Evolutionary conservation across 169 alveolate genomes (phyloP).

Genomic region (Cryptosporidium ryanae): DNA sequence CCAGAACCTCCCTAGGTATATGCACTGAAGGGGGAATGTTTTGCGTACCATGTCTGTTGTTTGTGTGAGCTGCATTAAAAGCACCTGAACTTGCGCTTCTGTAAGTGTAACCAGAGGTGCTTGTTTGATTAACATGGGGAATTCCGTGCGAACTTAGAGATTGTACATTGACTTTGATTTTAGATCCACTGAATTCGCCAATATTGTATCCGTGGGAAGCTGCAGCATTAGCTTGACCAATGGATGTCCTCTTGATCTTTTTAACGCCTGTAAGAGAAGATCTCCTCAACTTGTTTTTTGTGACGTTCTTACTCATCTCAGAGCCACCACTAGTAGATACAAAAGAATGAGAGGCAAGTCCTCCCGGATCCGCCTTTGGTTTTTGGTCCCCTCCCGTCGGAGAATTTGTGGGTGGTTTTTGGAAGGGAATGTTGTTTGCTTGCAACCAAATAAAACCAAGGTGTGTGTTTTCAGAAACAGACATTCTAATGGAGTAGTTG

Average conservation of each 20-base stretch:
- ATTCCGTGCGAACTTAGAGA: not conserved
- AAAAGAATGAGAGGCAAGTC: not conserved
- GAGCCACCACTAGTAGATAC: not conserved
- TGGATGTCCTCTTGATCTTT: constrained; percentile 5
- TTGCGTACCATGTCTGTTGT: not conserved
- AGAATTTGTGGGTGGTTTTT: constrained; percentile 9
- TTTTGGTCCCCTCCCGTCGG: not conserved
- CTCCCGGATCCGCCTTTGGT: not conserved
- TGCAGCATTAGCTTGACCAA: not conserved
- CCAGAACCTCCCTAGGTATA: constrained; percentile 51
- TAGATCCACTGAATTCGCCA: too few relatives aligned
- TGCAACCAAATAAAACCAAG: constrained; percentile 67
- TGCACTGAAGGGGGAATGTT: constrained; percentile 48
- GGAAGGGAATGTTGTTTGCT: constrained; percentile 53
- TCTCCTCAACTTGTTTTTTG: constrained; percentile 26
- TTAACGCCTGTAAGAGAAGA: constrained; percentile 4
- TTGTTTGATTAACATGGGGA: not conserved
- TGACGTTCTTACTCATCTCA: not conserved
- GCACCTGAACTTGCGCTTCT: not conserved
- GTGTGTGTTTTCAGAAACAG: constrained; percentile 57
- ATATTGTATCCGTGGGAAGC: not conserved
- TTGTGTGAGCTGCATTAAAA: not conserved
- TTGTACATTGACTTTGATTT: not conserved
- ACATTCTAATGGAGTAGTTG: constrained; percentile 13
- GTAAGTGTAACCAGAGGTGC: not conserved